Evolutionary conservation across 345 rosid genomes (phyloP).

Genomic region (Syzygium grande): DNA sequence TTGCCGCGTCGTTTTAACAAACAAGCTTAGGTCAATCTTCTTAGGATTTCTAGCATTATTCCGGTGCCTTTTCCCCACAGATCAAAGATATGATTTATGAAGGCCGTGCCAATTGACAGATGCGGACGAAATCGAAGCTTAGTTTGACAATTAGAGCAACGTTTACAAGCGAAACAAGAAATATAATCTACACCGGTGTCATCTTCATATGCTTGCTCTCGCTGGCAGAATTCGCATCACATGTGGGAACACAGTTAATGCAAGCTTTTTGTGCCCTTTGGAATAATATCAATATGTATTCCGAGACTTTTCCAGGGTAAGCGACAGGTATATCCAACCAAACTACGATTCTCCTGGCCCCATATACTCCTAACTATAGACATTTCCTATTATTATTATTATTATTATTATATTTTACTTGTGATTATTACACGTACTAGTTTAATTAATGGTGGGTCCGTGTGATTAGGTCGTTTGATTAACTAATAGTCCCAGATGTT

Average conservation of each 20-base stretch:
- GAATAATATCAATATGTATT: neutral
- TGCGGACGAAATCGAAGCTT: neutral
- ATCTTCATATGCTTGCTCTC: neutral
- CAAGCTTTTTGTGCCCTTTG: neutral
- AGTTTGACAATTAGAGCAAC: neutral
- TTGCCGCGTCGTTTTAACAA: neutral
- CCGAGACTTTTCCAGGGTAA: neutral
- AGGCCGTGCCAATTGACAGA: neutral
- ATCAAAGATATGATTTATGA: neutral
- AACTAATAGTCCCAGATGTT: neutral
- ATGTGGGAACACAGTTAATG: neutral
- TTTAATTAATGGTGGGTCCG: neutral
- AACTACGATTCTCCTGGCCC: neutral
- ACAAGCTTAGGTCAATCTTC: neutral
- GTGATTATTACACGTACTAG: neutral
- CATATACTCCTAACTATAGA: neutral
- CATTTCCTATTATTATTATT: neutral
- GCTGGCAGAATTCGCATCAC: neutral
- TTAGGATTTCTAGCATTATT: neutral
- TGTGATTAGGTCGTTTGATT: neutral
- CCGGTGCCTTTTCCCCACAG: neutral
- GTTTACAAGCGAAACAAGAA: neutral
- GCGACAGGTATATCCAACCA: neutral
- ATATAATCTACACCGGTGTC: neutral
- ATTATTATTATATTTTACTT: neutral